phyloP scores from a whole-genome alignment of 352 stramenopile genomes.

The Globisporangium viniferum region DNA sequence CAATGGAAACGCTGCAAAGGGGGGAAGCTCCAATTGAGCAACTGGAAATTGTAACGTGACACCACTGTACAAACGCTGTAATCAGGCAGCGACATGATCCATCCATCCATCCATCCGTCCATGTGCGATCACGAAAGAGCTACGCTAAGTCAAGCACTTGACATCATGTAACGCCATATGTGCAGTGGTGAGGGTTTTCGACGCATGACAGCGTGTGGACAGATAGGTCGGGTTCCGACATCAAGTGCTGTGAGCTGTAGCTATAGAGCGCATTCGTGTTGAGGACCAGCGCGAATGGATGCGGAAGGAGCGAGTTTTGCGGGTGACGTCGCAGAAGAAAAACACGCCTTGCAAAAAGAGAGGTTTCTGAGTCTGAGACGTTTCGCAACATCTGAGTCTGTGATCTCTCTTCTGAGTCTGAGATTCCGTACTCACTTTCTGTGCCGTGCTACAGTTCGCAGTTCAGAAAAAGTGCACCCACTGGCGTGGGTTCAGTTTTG shows the following conservation, averaged over 20 bases:
- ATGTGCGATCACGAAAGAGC: not conserved
- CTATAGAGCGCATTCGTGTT: not conserved
- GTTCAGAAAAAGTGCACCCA: not conserved
- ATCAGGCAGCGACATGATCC: constrained; percentile 2
- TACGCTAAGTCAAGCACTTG: not conserved
- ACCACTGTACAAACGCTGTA: not conserved
- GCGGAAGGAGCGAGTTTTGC: not conserved
- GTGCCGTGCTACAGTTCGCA: not conserved
- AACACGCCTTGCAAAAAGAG: not conserved
- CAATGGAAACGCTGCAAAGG: not conserved
- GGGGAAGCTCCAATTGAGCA: not conserved
- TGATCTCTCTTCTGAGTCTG: not conserved
- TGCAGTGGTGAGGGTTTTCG: not conserved
- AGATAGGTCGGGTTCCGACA: not conserved
- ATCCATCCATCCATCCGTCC: not conserved
- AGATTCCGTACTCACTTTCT: not conserved
- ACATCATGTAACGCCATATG: not conserved
- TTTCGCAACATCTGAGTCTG: not conserved
- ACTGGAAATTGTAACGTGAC: not conserved
- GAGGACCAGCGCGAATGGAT: not conserved
- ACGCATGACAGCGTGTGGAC: not conserved
- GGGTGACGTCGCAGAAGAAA: not conserved
- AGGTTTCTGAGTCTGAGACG: not conserved
- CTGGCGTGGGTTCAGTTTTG: not conserved
- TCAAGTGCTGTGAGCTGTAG: not conserved